These are phyloP conservation scores for Arthroderma sp. DNA, from an alignment of 2,329 filamentous ascomycete genomes.

Conservation along the genomic window DNA sequence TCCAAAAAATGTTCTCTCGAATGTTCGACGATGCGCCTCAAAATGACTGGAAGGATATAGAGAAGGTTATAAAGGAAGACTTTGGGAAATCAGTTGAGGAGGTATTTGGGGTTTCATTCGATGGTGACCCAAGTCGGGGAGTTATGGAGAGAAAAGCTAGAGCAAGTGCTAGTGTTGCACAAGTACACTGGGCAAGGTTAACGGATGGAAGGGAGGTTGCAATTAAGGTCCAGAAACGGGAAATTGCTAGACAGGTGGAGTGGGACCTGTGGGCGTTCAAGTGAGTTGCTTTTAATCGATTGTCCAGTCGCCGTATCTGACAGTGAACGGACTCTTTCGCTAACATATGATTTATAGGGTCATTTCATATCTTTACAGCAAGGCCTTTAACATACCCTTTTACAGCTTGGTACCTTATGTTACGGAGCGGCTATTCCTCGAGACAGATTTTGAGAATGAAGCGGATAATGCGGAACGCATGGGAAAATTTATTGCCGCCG, in stretches of 20 bases:
- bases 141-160: conserved; percentile 58
- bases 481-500: conserved; percentile 59
- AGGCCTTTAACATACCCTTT: conserved; percentile 83
- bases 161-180: conserved; percentile 79
- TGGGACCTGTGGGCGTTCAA: conserved; percentile 97
- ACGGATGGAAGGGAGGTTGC: conserved; percentile 82
- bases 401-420: conserved; percentile 88
- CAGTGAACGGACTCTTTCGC: background rate
- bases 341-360: conserved; percentile 37
- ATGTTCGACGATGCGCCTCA: conserved; percentile 99
- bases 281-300: conserved; percentile 30
- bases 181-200: conserved; percentile 88
- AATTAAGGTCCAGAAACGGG: conserved; percentile 90
- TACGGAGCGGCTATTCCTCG: conserved; percentile 75
- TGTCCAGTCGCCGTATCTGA: background rate
- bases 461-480: conserved; percentile 78
- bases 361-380: conserved; percentile 69
- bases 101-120: conserved; percentile 81
- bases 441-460: conserved; percentile 91
- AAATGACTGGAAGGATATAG: conserved; percentile 74
- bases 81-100: conserved; percentile 78
- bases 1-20: conserved; percentile 85
- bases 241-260: conserved; percentile 78
- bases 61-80: conserved; percentile 73
- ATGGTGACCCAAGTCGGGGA: conserved; percentile 48